Evolutionary conservation across 345 rosid species (phyloP), one percentile per base, ranked within the genome.

Genomic region (Crucihimalaya himalaica): DNA sequence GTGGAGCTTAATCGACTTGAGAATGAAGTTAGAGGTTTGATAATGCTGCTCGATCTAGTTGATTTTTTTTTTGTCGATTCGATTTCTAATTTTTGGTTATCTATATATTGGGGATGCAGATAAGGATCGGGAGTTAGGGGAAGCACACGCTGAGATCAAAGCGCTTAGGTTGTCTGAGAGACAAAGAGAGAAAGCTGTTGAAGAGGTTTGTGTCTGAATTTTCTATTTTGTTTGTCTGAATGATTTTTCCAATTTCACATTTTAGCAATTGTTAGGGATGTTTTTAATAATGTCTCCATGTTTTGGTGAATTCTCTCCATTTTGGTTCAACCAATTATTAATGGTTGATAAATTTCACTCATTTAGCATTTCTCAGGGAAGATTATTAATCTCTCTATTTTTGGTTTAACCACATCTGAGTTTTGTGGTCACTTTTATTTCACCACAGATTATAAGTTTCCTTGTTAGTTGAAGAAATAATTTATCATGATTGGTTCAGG

Each of bases 1-100:
- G 82, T 95, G 40, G 99, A 95, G 86, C 97, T 95, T 75, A 95
- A 95, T 84, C 97, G 99, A 76, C 86, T 92, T 23, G 98, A 95
- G 87, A 95, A 92, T 73, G 98, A 95, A 81, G 96, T 95, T 79
- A 87, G 90, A 95, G 98, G 99, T 95, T 48, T 79, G 3, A 58
- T 14, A 85, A 87, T 86, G 90, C 75, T 80, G 78, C 72, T 88
- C 78, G 95, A 91, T 94, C 96, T 88, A 67, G 37, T 72, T 58
- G 27, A 71, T 35, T 10, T 10, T 81, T 70, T 40, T 69, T 50
- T 55, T 23, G 72, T 79, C 63, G 83, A 57, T 80, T 84, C 25
- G 25, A 46, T 72, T 56, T 40, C 73, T 76, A 11, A 21, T 28
- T 76, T 32, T 58, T 58, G 8, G 2, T 51, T 51, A n/a, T 48